Evolutionary conservation across 1,284 basidiomycete genomes (phyloP).

Genomic region (Tetrapyrgos nigripes): DNA sequence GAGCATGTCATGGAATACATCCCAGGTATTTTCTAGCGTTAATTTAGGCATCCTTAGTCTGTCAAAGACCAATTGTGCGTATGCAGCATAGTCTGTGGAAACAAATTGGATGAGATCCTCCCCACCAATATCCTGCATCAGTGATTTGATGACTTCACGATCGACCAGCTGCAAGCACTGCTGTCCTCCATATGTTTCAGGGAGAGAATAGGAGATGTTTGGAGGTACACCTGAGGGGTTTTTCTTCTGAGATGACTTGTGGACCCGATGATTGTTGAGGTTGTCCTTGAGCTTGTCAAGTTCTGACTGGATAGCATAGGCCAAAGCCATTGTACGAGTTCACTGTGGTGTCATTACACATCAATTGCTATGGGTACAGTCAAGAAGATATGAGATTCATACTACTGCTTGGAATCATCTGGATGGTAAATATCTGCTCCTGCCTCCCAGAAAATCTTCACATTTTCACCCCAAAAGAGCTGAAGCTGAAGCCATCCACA

Average conservation of each 20-base stretch:
- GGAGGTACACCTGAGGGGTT: constrained; percentile 33
- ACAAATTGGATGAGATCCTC: constrained; percentile 37
- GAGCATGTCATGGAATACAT: constrained; percentile 32
- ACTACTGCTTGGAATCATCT: constrained; percentile 29
- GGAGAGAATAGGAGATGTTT: constrained; percentile 24
- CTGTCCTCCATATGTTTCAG: constrained; percentile 24
- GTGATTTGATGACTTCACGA: constrained; percentile 19
- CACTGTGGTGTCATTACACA: constrained; percentile 16
- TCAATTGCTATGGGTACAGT: not conserved
- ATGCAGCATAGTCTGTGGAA: constrained; percentile 25
- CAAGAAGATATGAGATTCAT: constrained; percentile 4
- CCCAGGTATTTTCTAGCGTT: constrained; percentile 35
- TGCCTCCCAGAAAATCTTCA: constrained; percentile 30
- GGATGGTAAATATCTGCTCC: constrained; percentile 30
- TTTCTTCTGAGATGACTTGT: constrained; percentile 26
- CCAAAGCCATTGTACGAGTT: constrained; percentile 39
- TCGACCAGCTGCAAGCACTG: constrained; percentile 33
- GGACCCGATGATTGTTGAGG: constrained; percentile 27
- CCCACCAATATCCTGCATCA: constrained; percentile 38
- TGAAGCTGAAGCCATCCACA: constrained; percentile 36
- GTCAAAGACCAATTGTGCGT: constrained; percentile 26
- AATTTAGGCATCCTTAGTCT: constrained; percentile 22
- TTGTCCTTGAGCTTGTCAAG: constrained; percentile 27
- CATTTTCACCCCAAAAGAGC: constrained; percentile 37
- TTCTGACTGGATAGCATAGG: constrained; percentile 31